Conservation (phyloP, 305 asterid species). For the Fraxinus latifolia region DNA sequence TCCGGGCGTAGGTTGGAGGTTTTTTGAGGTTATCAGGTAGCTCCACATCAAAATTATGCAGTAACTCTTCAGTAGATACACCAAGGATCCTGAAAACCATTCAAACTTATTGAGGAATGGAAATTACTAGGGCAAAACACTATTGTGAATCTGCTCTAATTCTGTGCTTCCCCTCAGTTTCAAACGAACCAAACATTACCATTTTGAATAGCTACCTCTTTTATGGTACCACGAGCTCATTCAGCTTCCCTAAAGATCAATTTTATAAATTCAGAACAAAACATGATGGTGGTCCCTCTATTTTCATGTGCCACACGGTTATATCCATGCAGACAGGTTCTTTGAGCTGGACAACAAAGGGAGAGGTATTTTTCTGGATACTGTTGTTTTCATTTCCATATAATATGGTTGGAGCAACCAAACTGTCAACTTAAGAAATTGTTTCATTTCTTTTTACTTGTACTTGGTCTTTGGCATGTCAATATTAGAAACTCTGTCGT, state of each 20-base stretch:
- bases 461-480: not conserved
- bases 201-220: slow-evolving; percentile 2
- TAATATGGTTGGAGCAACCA: not conserved
- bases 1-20: slow-evolving; percentile 63
- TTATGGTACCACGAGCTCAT: not conserved
- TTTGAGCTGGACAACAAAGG: not conserved
- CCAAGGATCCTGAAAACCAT: slow-evolving; percentile 56
- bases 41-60: slow-evolving; percentile 55
- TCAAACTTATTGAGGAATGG: slow-evolving; percentile 13
- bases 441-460: not conserved
- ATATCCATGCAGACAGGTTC: slow-evolving; percentile 1
- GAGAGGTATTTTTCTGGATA: not conserved
- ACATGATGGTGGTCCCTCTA: slow-evolving; percentile 7
- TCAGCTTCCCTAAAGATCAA: not conserved
- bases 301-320: not conserved
- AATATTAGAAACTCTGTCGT: not conserved
- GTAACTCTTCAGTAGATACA: slow-evolving; percentile 51
- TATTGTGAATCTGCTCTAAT: not conserved
- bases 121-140: not conserved
- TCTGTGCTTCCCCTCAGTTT: slow-evolving; percentile 5
- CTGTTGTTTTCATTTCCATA: not conserved
- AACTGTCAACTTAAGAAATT: not conserved
- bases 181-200: slow-evolving; percentile 6
- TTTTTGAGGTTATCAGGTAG: slow-evolving; percentile 50
- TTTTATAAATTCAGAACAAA: not conserved